Conservation (phyloP, 2,329 filamentous ascomycete species). For the Macrophomina pseudophaseolina region DNA sequence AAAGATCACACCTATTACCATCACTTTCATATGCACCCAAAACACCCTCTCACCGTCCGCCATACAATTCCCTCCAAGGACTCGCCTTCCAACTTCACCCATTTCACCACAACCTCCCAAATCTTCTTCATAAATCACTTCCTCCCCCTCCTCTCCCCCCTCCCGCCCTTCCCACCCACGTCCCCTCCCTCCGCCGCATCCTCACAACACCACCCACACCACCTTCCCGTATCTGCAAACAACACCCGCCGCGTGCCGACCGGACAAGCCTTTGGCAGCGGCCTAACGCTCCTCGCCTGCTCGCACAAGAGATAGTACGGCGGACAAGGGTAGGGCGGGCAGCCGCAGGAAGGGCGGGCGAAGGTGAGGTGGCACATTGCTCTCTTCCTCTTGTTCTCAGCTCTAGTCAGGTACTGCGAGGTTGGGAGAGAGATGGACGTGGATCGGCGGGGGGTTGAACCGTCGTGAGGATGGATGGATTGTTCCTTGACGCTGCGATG, state of each 20-base stretch:
- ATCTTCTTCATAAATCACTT: too few relatives aligned
- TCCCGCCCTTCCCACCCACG: neutral
- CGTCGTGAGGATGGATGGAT: too few relatives aligned
- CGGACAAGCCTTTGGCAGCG: neutral
- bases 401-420: too few relatives aligned
- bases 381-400: neutral
- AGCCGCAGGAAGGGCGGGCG: conserved; percentile 11
- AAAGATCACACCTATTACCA: too few relatives aligned
- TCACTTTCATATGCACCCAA: too few relatives aligned
- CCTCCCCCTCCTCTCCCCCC: neutral
- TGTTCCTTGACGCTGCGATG: too few relatives aligned
- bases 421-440: too few relatives aligned
- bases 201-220: neutral
- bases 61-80: too few relatives aligned
- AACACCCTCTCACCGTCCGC: too few relatives aligned
- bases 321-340: conserved; percentile 5
- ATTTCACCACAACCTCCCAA: too few relatives aligned
- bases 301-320: conserved; percentile 22
- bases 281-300: neutral
- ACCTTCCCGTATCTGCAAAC: neutral
- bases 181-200: neutral
- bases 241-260: conserved; percentile 1
- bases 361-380: conserved; percentile 23
- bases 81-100: too few relatives aligned
- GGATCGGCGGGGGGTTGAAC: too few relatives aligned